Base-by-base conservation (phyloP, 805 yeast genomes). In the Monosporozyma solicola region DNA sequence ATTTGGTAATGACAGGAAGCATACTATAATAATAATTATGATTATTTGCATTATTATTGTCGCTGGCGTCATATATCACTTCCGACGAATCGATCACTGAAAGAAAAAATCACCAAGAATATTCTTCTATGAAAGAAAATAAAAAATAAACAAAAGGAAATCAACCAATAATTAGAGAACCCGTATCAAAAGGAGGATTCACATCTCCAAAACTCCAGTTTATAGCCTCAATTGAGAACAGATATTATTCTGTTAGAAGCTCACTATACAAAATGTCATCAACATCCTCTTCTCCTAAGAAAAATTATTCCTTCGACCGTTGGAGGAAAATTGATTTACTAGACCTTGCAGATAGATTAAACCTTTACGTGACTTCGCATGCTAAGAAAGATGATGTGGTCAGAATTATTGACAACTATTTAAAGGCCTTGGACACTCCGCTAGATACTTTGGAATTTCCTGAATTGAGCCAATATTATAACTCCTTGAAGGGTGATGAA, bases 281-380 rank as follows among this genome's bases (percentile, higher is more conserved):
- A 22, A 11, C 49, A 10, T 16, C 27, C 3, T 20, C 27, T 15
- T 20, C 49, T 33, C 49, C 49, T 2, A 31, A 33, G 13, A 46
- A 16, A 45, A 24, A 7, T n/a, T 54, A 47, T 25, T 57, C 62
- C 15, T 61, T 60, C 49, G 54, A 53, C 13, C 61, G 56, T 50
- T 58, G 67, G 67, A 63, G 58, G 54, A 66, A 65, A 53, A 58
- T 58, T 15, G 63, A 65, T 41, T 52, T 65, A 45, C 47, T 65
- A 20, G 68, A 65, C 48, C 51, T 66, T 39, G 61, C 59, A 4
- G 59, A 59, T 46, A 66, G 61, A 51, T 54, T 64, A 31, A 59
- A 58, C 33, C 22, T 65, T 10, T 48, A 52, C 35, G 48, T 61
- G 15, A 51, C 62, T 11, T 53, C 53, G 39, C 48, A 52, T 31